A percentile compares a stretch with the other conserved stretches of the same genome.
Evolutionary conservation across 2,329 filamentous ascomycete species (phyloP).

Genomic region (Aspergillus calidoustus): DNA sequence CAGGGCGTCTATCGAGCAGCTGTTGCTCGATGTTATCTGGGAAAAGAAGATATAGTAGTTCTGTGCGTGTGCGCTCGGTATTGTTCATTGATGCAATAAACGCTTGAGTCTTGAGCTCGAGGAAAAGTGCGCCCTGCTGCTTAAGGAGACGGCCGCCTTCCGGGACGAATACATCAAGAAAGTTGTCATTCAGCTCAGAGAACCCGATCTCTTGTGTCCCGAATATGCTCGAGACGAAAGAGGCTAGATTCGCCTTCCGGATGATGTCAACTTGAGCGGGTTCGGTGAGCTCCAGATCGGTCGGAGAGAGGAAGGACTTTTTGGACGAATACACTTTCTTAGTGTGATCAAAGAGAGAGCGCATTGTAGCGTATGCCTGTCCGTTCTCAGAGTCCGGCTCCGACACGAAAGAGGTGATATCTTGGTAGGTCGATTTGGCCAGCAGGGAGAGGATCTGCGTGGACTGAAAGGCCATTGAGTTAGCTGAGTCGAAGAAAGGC

Average conservation of each 20-base stretch:
- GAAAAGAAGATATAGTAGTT: conserved; percentile 64
- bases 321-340: conserved; percentile 64
- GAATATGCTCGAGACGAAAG: conserved; percentile 67
- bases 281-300: conserved; percentile 57
- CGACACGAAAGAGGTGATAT: conserved; percentile 62
- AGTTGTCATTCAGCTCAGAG: conserved; percentile 65
- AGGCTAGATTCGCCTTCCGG: conserved; percentile 67
- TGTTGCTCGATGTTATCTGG: conserved; percentile 60
- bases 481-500: background rate
- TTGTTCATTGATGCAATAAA: conserved; percentile 66
- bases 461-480: conserved; percentile 46
- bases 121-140: conserved; percentile 63
- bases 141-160: conserved; percentile 62
- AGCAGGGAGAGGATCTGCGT: conserved; percentile 63
- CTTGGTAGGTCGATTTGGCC: conserved; percentile 60
- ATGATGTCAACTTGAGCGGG: conserved; percentile 62
- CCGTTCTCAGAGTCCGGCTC: conserved; percentile 60
- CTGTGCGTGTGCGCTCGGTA: conserved; percentile 58
- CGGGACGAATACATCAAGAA: conserved; percentile 67
- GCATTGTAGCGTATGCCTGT: conserved; percentile 66
- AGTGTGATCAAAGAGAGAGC: conserved; percentile 66
- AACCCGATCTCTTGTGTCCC: conserved; percentile 68
- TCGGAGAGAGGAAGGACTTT: conserved; percentile 59
- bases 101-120: conserved; percentile 70
- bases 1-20: conserved; percentile 59